These are phyloP conservation scores for Fusarium tupiense DNA, from an alignment of 2,329 filamentous ascomycete species.

Conservation along the genomic window DNA sequence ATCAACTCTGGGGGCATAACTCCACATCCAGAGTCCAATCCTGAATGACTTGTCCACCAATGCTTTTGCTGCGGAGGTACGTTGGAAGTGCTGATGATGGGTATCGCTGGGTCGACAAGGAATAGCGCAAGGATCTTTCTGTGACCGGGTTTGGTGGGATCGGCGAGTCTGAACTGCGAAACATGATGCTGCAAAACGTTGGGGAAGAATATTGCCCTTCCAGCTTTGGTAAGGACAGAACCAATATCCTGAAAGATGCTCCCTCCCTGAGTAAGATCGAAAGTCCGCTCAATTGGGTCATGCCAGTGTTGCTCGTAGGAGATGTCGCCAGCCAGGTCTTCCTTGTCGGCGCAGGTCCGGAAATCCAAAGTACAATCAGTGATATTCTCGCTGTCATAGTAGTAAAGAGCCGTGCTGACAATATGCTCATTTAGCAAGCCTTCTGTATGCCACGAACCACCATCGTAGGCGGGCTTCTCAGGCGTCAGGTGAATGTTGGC, in stretches of 20 bases:
- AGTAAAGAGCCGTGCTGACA: constrained; percentile 1
- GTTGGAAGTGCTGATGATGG: background rate
- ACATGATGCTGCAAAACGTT: constrained; percentile 1
- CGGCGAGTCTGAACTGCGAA: background rate
- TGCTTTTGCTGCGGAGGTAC: constrained; percentile 5
- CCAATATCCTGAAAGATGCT: background rate
- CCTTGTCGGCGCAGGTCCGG: background rate
- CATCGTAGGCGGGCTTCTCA: background rate
- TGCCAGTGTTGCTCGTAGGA: background rate
- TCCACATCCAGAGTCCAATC: accelerated
- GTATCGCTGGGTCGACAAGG: background rate
- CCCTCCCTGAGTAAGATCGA: background rate
- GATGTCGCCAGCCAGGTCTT: background rate
- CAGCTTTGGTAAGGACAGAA: background rate
- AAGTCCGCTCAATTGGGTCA: background rate
- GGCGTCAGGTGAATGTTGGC: constrained; percentile 9
- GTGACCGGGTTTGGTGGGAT: background rate
- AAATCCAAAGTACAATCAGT: background rate
- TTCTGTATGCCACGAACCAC: constrained; percentile 15
- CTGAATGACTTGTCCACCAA: background rate
- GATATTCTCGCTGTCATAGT: constrained; percentile 17
- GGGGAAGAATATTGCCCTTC: background rate
- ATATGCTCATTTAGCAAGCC: constrained; percentile 11
- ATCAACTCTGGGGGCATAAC: background rate
- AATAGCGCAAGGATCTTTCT: constrained; percentile 3